Base-by-base conservation (phyloP, 129 eudicot species). In the Ambrosia trifida region DNA sequence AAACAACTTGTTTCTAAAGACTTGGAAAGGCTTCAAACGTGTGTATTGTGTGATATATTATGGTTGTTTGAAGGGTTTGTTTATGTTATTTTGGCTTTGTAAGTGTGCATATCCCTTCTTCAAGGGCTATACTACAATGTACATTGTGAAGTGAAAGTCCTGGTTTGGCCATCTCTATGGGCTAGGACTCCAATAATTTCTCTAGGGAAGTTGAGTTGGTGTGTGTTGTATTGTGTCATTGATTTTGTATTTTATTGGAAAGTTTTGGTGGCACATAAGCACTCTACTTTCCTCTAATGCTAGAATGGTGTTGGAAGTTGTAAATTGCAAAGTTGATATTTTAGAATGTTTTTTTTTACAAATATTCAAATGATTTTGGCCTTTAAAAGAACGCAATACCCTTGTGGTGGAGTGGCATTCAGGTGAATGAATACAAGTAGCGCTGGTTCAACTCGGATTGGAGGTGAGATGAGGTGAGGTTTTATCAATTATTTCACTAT, bases 1-100 rank as follows among this genome's bases (percentile, higher is more conserved):
- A 62, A 77, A 77, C 81, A 9, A n/a, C 77, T 64, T 78, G 81
- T 78, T 78, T 78, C 81, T 64, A 51, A 38, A 32, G 69, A 49
- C 65, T 36, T 63, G 65, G 47, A 33, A 77, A 41, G 38, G 73
- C 67, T 56, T 66, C 54, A 40, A 68, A 46, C 52, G 70, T 69
- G 17, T 52, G 60, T 59, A 47, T 41, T 68, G 47, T 76, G 62
- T 10, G 33, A 69, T 35, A 40, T 76, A 60, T 47, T 47, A 76
- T 58, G 70, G 80, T 45, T 59, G 64, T 69, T 68, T 76, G 63
- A 68, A 47, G 69, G 69, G 69, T 70, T 68, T 12, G 51, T 52
- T 78, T 70, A 66, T 61, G 66, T 77, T 40, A 47, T 57, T 13
- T 2, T 56, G 11, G 6, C 11, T 54, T 57, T 30, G 33, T 59